These are phyloP conservation scores for Aegilops bicornis DNA, from an alignment of 176 grass and related monocot species.

Conservation along the genomic window DNA sequence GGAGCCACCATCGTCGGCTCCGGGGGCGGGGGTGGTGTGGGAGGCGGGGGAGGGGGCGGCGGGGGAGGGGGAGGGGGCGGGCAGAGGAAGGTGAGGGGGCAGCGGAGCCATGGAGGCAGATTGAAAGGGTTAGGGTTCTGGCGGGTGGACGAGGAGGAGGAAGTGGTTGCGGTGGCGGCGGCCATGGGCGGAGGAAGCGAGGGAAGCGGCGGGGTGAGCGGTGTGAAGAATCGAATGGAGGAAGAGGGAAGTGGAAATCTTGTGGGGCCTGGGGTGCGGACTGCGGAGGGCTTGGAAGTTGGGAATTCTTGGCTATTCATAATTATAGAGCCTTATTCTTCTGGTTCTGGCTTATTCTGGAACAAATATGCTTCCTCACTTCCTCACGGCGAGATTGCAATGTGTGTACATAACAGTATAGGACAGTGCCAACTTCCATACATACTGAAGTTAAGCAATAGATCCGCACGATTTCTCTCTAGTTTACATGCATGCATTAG, in stretches of 20 bases:
- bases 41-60: background rate
- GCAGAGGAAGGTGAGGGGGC: conserved; percentile 40
- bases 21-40: conserved; percentile 3
- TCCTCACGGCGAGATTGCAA: too few relatives aligned
- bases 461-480: too few relatives aligned
- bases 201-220: conserved; percentile 21
- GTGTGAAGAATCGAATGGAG: conserved; percentile 30
- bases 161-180: background rate
- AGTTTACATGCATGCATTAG: too few relatives aligned
- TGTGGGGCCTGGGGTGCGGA: background rate
- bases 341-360: too few relatives aligned
- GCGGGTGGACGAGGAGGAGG: background rate
- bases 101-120: conserved; percentile 38
- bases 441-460: too few relatives aligned
- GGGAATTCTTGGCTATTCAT: background rate
- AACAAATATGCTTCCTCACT: too few relatives aligned
- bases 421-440: too few relatives aligned
- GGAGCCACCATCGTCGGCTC: background rate
- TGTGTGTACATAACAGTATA: too few relatives aligned
- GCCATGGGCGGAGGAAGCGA: conserved; percentile 36
- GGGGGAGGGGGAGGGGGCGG: conserved; percentile 16
- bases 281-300: background rate
- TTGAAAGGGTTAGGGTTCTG: conserved; percentile 31
- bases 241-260: conserved; percentile 23
- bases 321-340: background rate